These are phyloP conservation scores for Aquilaria yunnanensis DNA, from an alignment of 345 rosid genomes.

Conservation along the genomic window DNA sequence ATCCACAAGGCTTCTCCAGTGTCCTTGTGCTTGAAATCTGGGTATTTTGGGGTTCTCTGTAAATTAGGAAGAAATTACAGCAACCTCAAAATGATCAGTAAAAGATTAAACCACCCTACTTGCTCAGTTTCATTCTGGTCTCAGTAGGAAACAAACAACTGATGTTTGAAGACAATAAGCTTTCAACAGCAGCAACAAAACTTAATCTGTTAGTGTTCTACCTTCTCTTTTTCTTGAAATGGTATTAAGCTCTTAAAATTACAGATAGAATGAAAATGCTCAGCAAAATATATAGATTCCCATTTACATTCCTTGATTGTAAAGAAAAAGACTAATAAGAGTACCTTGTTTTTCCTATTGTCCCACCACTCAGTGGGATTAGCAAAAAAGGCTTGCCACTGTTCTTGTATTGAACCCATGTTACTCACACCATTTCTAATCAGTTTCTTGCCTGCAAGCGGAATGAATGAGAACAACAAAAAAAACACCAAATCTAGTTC, in stretches of 20 bases:
- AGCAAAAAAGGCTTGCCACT: constrained; percentile 62
- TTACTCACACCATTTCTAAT: constrained; percentile 24
- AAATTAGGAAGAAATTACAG: constrained; percentile 5
- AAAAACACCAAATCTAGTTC: neutral
- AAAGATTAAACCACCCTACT: neutral
- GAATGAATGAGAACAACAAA: constrained; percentile 4
- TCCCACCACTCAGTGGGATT: constrained; percentile 69
- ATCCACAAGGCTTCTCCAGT: constrained; percentile 70
- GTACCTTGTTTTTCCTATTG: constrained; percentile 60
- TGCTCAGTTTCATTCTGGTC: neutral
- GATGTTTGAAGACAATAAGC: neutral
- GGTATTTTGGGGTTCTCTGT: constrained; percentile 59
- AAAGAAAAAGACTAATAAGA: neutral
- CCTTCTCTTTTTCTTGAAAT: too few relatives aligned
- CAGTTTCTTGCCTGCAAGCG: constrained; percentile 27
- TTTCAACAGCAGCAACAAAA: neutral
- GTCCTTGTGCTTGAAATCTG: constrained; percentile 72
- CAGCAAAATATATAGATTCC: neutral
- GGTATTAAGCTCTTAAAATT: too few relatives aligned
- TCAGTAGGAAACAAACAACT: neutral
- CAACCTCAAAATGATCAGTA: neutral
- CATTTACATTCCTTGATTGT: neutral
- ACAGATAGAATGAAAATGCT: neutral
- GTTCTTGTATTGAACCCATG: constrained; percentile 28
- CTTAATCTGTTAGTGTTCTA: neutral